phyloP scores from a whole-genome alignment of 2,329 filamentous ascomycete species.

The Colletotrichum lindemuthianum region DNA sequence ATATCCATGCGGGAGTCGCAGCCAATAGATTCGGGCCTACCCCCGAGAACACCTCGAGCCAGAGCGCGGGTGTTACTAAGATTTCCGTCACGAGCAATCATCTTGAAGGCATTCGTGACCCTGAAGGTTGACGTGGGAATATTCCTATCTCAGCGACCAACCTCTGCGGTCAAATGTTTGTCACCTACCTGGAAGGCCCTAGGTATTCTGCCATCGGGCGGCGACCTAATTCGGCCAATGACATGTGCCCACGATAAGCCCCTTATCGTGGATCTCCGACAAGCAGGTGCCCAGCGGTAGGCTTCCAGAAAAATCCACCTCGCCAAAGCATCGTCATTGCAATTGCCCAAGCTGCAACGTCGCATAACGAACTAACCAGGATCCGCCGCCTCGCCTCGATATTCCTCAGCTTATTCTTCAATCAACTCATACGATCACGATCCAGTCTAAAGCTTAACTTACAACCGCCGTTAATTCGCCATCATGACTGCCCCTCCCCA shows the following conservation, averaged over 20 bases:
- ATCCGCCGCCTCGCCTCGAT: not conserved
- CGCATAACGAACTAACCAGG: constrained; percentile 6
- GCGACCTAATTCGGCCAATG: constrained; percentile 17
- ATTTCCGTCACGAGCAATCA: too few species aligned
- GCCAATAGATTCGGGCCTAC: too few species aligned
- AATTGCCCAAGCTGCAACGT: constrained; percentile 22
- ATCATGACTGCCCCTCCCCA: constrained; percentile 67
- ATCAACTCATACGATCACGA: not conserved
- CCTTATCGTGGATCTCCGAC: constrained; percentile 19
- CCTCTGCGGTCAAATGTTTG: too few species aligned
- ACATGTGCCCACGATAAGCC: constrained; percentile 7
- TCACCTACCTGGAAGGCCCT: too few species aligned
- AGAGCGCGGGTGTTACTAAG: too few species aligned
- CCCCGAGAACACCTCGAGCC: too few species aligned
- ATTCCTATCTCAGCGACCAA: too few species aligned
- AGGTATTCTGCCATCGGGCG: not conserved
- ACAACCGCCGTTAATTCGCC: not conserved
- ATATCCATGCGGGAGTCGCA: too few species aligned
- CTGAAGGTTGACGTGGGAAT: too few species aligned
- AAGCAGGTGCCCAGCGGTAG: constrained; percentile 1
- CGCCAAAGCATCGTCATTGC: constrained; percentile 5
- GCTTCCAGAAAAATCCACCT: constrained; percentile 31
- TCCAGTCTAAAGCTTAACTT: not conserved
- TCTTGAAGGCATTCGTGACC: too few species aligned
- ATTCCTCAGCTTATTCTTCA: not conserved